A percentile compares a stretch with the other conserved stretches of the same genome.
Conservation (phyloP, 2,329 filamentous ascomycete genomes). For the Plenodomus tracheiphilus region DNA sequence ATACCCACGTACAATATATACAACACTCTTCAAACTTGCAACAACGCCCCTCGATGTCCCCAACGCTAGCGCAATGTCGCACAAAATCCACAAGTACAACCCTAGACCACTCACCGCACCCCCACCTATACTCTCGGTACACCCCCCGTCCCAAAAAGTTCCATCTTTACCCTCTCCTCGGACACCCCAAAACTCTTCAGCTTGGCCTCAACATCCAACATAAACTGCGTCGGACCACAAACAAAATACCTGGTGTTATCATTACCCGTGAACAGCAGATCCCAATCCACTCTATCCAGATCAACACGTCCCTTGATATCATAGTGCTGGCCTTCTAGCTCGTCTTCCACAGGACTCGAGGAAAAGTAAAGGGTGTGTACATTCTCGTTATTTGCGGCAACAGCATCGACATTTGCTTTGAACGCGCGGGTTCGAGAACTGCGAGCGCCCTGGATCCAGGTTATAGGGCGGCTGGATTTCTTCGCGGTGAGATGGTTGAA, state of each 20-base stretch:
- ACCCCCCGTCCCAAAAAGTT: conserved; percentile 60
- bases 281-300: conserved; percentile 58
- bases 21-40: too few species aligned
- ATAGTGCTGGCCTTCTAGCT: conserved; percentile 59
- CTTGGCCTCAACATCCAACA: conserved; percentile 61
- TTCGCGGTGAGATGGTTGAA: conserved; percentile 56
- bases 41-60: too few species aligned
- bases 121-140: conserved; percentile 33
- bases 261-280: conserved; percentile 61
- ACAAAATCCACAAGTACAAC: too few species aligned
- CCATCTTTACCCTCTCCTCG: conserved; percentile 64
- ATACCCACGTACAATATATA: too few species aligned
- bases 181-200: conserved; percentile 62
- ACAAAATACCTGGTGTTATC: conserved; percentile 66
- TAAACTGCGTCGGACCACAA: conserved; percentile 72
- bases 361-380: conserved; percentile 63
- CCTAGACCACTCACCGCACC: too few species aligned
- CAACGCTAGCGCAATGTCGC: background rate
- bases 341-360: conserved; percentile 51
- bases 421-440: conserved; percentile 60
- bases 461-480: conserved; percentile 53
- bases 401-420: conserved; percentile 51
- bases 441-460: conserved; percentile 66
- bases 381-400: conserved; percentile 51
- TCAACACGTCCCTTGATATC: conserved; percentile 62